A percentile compares a stretch with the other conserved stretches of the same genome.
These are phyloP conservation scores for Phytophthora aleatoria DNA, from an alignment of 352 stramenopile genomes.

Conservation along the genomic window DNA sequence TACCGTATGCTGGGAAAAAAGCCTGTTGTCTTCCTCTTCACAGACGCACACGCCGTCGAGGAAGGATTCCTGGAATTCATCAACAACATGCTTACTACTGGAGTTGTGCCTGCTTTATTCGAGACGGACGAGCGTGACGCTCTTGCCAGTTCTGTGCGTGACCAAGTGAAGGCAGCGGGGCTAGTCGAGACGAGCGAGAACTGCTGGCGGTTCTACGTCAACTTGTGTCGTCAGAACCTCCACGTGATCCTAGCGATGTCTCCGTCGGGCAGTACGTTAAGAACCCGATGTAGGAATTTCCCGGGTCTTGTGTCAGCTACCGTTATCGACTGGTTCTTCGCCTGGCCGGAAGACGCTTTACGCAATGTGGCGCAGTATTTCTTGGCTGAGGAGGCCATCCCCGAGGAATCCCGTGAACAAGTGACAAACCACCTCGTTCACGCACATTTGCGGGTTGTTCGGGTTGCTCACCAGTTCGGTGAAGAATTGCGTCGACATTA, in stretches of 20 bases:
- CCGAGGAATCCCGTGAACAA: conserved; percentile 80
- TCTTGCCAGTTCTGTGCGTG: conserved; percentile 79
- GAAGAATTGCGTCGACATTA: conserved; percentile 93
- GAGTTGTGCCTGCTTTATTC: conserved; percentile 93
- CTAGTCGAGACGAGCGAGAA: conserved; percentile 93
- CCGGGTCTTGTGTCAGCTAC: conserved; percentile 92
- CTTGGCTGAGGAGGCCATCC: conserved; percentile 90
- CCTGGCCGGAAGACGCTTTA: conserved; percentile 94
- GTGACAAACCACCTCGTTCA: conserved; percentile 92
- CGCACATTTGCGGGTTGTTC: conserved; percentile 91
- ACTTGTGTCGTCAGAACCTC: conserved; percentile 93
- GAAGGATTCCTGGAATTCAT: conserved; percentile 97
- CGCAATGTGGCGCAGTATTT: conserved; percentile 94
- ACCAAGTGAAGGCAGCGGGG: conserved; percentile 89
- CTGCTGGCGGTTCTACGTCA: conserved; percentile 95
- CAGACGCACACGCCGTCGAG: conserved; percentile 94
- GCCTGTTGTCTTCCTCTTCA: conserved; percentile 96
- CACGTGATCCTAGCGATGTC: conserved; percentile 96
- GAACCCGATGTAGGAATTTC: conserved; percentile 95
- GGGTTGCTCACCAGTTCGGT: conserved; percentile 89
- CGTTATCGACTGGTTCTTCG: conserved; percentile 97
- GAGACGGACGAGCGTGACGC: conserved; percentile 92
- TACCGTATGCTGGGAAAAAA: conserved; percentile 89
- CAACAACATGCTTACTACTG: conserved; percentile 97
- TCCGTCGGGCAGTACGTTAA: conserved; percentile 92